phyloP scores from a whole-genome alignment of 441 rosid genomes.

The Sinapis alba region DNA sequence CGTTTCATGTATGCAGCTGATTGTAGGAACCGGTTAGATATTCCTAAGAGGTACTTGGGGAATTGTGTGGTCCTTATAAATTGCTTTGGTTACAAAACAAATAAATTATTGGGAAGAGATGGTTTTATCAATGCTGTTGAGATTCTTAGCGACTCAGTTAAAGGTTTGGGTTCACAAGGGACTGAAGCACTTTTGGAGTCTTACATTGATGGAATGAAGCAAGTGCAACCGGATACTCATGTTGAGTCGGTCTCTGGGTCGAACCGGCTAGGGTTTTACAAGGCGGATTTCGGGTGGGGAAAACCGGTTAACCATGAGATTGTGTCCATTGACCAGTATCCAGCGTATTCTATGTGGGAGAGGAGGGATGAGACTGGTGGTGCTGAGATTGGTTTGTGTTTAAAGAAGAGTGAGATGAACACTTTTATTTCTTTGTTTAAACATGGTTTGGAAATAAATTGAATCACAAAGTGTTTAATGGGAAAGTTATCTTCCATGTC shows the following conservation, averaged over 20 bases:
- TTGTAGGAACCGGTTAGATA: conserved; percentile 24
- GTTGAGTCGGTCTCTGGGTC: conserved; percentile 42
- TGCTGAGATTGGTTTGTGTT: conserved; percentile 41
- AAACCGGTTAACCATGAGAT: conserved; percentile 44
- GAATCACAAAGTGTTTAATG: background rate
- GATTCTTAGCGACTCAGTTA: conserved; percentile 22
- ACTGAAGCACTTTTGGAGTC: background rate
- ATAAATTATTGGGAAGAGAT: conserved; percentile 13
- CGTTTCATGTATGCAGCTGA: conserved; percentile 11
- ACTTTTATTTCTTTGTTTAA: conserved; percentile 34
- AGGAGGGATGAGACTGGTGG: conserved; percentile 41
- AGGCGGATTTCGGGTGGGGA: conserved; percentile 56
- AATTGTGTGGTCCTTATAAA: conserved; percentile 6
- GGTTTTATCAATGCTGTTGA: conserved; percentile 19
- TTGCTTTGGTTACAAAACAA: background rate
- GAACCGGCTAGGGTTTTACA: conserved; percentile 33
- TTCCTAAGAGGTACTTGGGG: conserved; percentile 44
- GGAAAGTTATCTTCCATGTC: background rate
- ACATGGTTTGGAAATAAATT: background rate
- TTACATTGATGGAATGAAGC: background rate
- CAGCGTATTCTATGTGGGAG: conserved; percentile 38
- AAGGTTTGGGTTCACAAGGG: conserved; percentile 5
- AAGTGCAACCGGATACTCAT: background rate
- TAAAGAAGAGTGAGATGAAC: conserved; percentile 30
- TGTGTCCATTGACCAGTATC: conserved; percentile 37